These are phyloP conservation scores for Cercospora brassicicola DNA, from an alignment of 2,329 filamentous ascomycete genomes.

Conservation along the genomic window DNA sequence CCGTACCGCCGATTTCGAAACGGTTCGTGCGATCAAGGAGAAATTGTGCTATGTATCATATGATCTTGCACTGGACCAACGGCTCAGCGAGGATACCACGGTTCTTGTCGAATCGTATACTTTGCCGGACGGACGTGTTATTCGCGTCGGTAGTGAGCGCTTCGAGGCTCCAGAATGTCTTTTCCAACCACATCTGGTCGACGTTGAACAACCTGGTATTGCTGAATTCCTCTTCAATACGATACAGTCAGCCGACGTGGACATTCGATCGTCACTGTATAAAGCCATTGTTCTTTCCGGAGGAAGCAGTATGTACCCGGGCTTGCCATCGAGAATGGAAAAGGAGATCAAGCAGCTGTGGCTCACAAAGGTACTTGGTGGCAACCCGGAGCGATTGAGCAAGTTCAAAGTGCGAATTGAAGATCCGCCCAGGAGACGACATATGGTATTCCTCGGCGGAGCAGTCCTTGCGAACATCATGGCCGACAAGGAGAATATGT, in stretches of 20 bases:
- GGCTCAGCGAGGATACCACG: constrained; percentile 93
- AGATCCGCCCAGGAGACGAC: constrained; percentile 88
- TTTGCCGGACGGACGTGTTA: constrained; percentile 90
- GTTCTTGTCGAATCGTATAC: constrained; percentile 98
- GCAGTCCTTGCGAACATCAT: constrained; percentile 98
- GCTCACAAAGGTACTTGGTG: constrained; percentile 85
- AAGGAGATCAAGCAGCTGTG: constrained; percentile 99
- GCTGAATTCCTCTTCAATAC: constrained; percentile 99
- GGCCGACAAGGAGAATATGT: constrained; percentile 98
- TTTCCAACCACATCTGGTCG: constrained; percentile 96
- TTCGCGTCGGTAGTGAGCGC: constrained; percentile 91
- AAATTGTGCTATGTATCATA: constrained; percentile 99
- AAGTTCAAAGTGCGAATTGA: constrained; percentile 99
- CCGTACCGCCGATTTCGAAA: constrained; percentile 97
- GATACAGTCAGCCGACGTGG: constrained; percentile 92
- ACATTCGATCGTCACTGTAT: constrained; percentile 89
- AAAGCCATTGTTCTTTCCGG: constrained; percentile 96
- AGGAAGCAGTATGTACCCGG: constrained; percentile 98
- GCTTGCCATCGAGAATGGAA: constrained; percentile 87
- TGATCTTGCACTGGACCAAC: constrained; percentile 93
- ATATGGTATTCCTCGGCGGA: constrained; percentile 99
- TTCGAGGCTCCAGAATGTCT: constrained; percentile 98
- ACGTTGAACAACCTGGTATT: constrained; percentile 95
- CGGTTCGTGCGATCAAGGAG: constrained; percentile 98
- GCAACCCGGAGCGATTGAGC: constrained; percentile 86